phyloP scores from a whole-genome alignment of 495 filamentous ascomycete species.

The Chaetomium tenue region DNA sequence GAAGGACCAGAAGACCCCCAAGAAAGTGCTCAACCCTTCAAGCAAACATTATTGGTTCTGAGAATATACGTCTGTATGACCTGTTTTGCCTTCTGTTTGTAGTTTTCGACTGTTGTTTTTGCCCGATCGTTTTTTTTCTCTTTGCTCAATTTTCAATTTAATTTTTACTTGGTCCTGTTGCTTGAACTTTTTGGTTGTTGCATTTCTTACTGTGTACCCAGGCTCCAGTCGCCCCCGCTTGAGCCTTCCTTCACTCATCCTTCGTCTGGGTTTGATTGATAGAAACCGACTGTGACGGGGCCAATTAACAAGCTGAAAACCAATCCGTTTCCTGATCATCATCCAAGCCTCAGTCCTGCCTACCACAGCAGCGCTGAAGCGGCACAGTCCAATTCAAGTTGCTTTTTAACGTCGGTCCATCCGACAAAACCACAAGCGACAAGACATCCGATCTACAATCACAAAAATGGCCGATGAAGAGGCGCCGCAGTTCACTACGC shows the following conservation, averaged over 20 bases:
- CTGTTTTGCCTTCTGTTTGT: background rate
- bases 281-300: background rate
- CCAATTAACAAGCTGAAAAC: background rate
- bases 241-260: constrained; percentile 1
- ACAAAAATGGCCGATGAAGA: constrained; percentile 52
- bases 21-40: too few species aligned
- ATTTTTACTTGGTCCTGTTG: background rate
- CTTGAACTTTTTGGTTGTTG: too few species aligned
- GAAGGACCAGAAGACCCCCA: too few species aligned
- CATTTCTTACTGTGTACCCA: background rate
- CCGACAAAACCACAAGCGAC: background rate
- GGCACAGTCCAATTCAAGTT: background rate
- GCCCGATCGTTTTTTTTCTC: background rate
- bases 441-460: background rate
- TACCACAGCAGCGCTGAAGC: background rate
- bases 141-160: background rate
- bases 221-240: background rate
- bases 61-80: too few species aligned
- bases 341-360: background rate
- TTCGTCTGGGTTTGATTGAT: background rate
- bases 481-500: constrained; percentile 53
- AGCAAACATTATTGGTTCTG: too few species aligned
- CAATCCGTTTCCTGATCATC: background rate
- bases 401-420: constrained; percentile 3
- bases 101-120: background rate